These are phyloP conservation scores for Diaporthe caulivora DNA, from an alignment of 2,329 filamentous ascomycete species.

Conservation along the genomic window DNA sequence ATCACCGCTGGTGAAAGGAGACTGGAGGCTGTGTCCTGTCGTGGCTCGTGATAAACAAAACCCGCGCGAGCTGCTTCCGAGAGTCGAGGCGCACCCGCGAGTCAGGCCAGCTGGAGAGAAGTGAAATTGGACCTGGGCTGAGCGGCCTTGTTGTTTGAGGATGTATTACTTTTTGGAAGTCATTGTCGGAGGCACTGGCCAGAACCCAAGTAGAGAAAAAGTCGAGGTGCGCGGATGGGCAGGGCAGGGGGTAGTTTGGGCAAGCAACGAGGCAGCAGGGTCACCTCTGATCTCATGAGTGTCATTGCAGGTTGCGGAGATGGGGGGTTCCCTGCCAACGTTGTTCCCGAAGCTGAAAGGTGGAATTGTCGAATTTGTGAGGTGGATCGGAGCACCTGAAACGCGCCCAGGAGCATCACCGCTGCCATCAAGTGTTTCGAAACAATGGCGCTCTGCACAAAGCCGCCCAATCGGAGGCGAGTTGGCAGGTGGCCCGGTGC, in stretches of 20 bases:
- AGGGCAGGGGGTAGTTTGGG: constrained; percentile 31
- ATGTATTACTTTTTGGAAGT: constrained; percentile 27
- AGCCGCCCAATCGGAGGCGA: constrained; percentile 34
- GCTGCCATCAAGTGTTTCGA: constrained; percentile 40
- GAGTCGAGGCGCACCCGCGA: constrained; percentile 17
- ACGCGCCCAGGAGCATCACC: constrained; percentile 44
- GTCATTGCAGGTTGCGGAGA: constrained; percentile 32
- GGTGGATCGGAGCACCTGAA: constrained; percentile 45
- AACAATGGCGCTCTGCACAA: constrained; percentile 40
- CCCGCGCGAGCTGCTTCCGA: constrained; percentile 23
- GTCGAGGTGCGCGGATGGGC: constrained; percentile 31
- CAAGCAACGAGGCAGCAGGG: constrained; percentile 38
- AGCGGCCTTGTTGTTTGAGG: constrained; percentile 34
- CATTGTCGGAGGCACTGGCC: constrained; percentile 32
- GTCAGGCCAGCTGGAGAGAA: constrained; percentile 40
- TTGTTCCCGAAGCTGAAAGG: constrained; percentile 37
- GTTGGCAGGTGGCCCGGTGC: constrained; percentile 15
- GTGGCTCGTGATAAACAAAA: constrained; percentile 30
- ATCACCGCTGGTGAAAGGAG: constrained; percentile 29
- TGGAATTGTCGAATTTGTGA: constrained; percentile 36
- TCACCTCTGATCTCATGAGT: constrained; percentile 38
- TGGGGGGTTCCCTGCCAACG: constrained; percentile 26
- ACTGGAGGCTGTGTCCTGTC: constrained; percentile 26
- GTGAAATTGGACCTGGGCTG: constrained; percentile 37
- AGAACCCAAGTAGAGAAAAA: constrained; percentile 30